Conservation (phyloP, 345 rosid genomes). For the Camelina neglecta region DNA sequence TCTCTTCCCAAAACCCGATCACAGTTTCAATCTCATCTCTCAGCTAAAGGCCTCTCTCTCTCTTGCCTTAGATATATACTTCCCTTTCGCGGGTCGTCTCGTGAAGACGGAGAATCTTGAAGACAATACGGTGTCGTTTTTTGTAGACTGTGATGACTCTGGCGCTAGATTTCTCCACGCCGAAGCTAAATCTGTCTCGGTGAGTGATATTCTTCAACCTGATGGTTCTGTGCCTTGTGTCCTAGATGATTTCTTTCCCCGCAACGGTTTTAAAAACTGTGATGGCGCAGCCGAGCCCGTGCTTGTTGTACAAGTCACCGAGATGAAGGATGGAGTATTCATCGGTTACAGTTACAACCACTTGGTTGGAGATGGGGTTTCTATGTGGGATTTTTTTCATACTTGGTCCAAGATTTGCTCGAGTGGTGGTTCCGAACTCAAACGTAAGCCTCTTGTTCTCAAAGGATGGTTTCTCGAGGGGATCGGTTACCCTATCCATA, state of each 20-base stretch:
- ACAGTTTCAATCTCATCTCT: background rate
- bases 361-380: conserved; percentile 43
- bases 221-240: conserved; percentile 37
- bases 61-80: conserved; percentile 20
- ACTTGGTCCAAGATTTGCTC: conserved; percentile 55
- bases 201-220: conserved; percentile 36
- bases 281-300: conserved; percentile 44
- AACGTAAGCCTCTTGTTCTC: background rate
- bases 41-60: conserved; percentile 18
- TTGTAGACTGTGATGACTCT: background rate
- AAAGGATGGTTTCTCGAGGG: conserved; percentile 37
- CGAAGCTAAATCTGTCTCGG: conserved; percentile 40
- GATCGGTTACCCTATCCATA: conserved; percentile 23
- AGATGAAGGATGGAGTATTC: conserved; percentile 51
- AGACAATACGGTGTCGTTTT: no score
- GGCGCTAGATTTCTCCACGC: conserved; percentile 45
- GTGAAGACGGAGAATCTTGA: no score
- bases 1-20: conserved; percentile 32
- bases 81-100: conserved; percentile 31
- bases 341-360: conserved; percentile 48
- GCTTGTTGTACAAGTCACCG: conserved; percentile 52
- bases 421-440: background rate
- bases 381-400: conserved; percentile 51
- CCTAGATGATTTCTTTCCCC: conserved; percentile 42
- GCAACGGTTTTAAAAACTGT: conserved; percentile 28